Evolutionary conservation across 257 asterid species (phyloP), one percentile per base, ranked within the genome.

Genomic region (Avicennia marina): DNA sequence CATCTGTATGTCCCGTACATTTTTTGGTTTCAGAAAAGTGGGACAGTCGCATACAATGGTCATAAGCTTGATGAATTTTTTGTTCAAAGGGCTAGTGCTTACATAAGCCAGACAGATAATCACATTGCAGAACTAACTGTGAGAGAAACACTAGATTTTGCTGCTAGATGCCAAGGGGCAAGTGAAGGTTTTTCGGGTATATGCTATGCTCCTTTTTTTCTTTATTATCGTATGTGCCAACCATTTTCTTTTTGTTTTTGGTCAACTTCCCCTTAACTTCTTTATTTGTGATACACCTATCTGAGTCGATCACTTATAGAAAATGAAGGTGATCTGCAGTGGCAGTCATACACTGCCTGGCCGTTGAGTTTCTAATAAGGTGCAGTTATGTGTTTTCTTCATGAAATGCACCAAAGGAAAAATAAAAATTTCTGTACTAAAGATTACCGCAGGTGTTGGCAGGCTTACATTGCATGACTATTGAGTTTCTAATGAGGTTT

Each of bases 141-240:
- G n/a, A 73, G 96, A 73, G 96, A 87, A 75, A 87, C 95, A 32
- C 60, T 87, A 19, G 96, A 87, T 70, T 87, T 82, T 65, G 96
- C 95, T n/a, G 96, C 96, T 52, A 63, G 94, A 78, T 87, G 87
- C 81, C 95, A 87, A 70, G 96, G 96, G 68, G 73, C 95, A 68
- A 81, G 81, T 62, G 84, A 82, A 66, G 78, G 85, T 29, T 84
- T 82, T 66, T 70, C 86, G 63, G 94, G 96, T 82, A 65, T 24
- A 56, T 56, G 45, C 22, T 13, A 22, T 33, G 34, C 6, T 61
- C 16, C 22, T 22, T 38, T 4, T 12, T 58, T 24, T 46, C 18
- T 55, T 12, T 41, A 33, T 11, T 3, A 3, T 36, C 10, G 9
- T 36, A 36, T 36, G 3, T 36, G 12, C 41, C 13, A 7, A 29